phyloP scores from a whole-genome alignment of 1,284 basidiomycete genomes.

The Moesziomyces aphidis region DNA sequence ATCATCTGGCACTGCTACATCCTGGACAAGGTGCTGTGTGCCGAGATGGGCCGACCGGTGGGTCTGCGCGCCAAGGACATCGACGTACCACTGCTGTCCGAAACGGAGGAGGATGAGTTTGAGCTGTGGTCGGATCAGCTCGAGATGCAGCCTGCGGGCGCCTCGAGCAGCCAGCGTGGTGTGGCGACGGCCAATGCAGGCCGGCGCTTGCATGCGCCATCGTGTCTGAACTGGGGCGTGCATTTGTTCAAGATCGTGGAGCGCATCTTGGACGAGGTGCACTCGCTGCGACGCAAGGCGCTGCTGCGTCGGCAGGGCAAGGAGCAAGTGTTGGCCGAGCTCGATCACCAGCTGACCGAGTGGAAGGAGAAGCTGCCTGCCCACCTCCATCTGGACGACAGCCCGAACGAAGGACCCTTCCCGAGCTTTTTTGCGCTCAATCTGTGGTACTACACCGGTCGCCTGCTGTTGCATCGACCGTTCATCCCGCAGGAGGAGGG shows the following conservation, averaged over 20 bases:
- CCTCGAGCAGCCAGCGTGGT: background rate
- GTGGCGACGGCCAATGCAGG: background rate
- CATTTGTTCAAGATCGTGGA: slow-evolving; percentile 61
- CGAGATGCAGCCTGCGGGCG: slow-evolving; percentile 34
- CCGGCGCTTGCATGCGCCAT: slow-evolving; percentile 49
- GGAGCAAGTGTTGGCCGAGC: slow-evolving; percentile 45
- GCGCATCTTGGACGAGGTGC: slow-evolving; percentile 54
- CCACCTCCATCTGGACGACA: slow-evolving; percentile 45
- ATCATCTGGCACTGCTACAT: slow-evolving; percentile 70
- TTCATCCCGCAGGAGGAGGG: slow-evolving; percentile 63
- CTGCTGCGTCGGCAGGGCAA: slow-evolving; percentile 51
- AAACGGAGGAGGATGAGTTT: slow-evolving; percentile 69
- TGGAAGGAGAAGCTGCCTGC: slow-evolving; percentile 52
- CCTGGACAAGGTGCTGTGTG: slow-evolving; percentile 68
- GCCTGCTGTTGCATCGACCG: slow-evolving; percentile 55
- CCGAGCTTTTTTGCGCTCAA: slow-evolving; percentile 56
- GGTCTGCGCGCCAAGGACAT: slow-evolving; percentile 68
- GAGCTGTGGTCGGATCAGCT: slow-evolving; percentile 68
- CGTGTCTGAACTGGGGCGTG: slow-evolving; percentile 56
- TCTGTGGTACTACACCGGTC: slow-evolving; percentile 60
- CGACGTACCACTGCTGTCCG: slow-evolving; percentile 68
- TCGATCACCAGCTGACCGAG: slow-evolving; percentile 52
- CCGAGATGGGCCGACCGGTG: slow-evolving; percentile 70
- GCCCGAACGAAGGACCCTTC: slow-evolving; percentile 41
- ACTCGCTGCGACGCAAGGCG: slow-evolving; percentile 59